Evolutionary conservation across 495 filamentous ascomycete species (phyloP).

Genomic region (Neohortaea acidophila): DNA sequence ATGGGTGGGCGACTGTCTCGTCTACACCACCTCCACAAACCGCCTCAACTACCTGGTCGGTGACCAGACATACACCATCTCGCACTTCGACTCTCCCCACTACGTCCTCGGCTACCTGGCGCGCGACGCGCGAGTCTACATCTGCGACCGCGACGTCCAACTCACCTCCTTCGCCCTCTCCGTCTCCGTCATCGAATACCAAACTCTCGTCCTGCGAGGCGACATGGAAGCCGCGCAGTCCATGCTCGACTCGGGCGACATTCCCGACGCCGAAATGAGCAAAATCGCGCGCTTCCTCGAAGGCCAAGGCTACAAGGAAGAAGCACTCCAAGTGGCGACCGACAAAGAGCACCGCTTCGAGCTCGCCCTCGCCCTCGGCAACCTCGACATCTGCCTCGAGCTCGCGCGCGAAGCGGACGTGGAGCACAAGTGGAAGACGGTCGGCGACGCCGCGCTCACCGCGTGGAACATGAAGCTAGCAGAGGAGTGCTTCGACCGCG

Average conservation of each 20-base stretch:
- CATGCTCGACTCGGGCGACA: constrained; percentile 59
- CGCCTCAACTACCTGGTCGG: constrained; percentile 96
- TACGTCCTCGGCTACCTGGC: constrained; percentile 92
- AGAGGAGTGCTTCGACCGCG: constrained; percentile 79
- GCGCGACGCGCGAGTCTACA: constrained; percentile 80
- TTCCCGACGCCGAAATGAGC: constrained; percentile 82
- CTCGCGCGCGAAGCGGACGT: constrained; percentile 71
- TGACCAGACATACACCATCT: constrained; percentile 96
- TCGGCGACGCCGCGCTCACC: constrained; percentile 78
- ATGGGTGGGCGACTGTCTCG: constrained; percentile 98
- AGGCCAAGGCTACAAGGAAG: constrained; percentile 89
- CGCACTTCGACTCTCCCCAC: constrained; percentile 88
- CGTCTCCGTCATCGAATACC: constrained; percentile 89
- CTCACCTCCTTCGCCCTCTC: constrained; percentile 84
- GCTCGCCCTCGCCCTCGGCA: constrained; percentile 65
- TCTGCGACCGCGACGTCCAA: constrained; percentile 87
- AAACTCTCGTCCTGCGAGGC: constrained; percentile 87
- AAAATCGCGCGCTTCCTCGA: constrained; percentile 97
- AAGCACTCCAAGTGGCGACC: constrained; percentile 89
- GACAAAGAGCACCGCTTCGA: constrained; percentile 96
- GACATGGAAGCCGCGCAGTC: constrained; percentile 87
- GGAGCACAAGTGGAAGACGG: constrained; percentile 94
- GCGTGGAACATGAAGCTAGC: constrained; percentile 79
- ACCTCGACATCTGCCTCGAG: constrained; percentile 68
- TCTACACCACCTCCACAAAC: constrained; percentile 95